Evolutionary conservation across 306 rosid genomes (phyloP).

Genomic region (Albizia julibrissin): DNA sequence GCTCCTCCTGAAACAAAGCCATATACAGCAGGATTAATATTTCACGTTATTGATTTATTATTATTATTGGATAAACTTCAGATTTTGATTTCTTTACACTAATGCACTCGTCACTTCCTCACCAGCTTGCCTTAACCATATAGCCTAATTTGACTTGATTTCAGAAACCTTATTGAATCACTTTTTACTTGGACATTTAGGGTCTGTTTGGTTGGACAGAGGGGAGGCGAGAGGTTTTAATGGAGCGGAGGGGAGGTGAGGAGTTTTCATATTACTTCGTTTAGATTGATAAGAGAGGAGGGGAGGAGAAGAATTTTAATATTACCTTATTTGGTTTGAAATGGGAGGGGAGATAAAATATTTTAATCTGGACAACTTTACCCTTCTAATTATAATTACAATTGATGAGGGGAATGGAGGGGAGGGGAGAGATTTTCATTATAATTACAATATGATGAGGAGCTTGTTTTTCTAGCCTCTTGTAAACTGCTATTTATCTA

Average conservation of each 20-base stretch:
- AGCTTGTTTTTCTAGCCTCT: background rate
- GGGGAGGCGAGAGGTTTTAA: too few relatives aligned
- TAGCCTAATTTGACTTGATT: background rate
- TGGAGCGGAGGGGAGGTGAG: too few relatives aligned
- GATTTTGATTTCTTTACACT: background rate
- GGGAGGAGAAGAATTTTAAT: too few relatives aligned
- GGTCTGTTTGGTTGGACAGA: too few relatives aligned
- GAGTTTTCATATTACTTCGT: too few relatives aligned
- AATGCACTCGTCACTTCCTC: background rate
- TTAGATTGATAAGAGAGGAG: too few relatives aligned
- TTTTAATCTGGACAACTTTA: too few relatives aligned
- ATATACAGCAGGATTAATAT: conserved; percentile 70
- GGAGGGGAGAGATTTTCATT: too few relatives aligned
- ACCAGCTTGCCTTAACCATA: background rate
- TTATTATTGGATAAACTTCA: background rate
- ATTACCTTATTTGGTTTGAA: too few relatives aligned
- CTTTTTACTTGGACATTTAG: background rate
- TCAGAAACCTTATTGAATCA: background rate
- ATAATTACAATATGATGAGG: conserved; percentile 23
- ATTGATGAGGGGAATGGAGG: too few relatives aligned
- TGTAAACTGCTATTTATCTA: background rate
- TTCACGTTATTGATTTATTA: background rate
- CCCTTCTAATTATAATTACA: too few relatives aligned
- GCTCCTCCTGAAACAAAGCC: conserved; percentile 74
- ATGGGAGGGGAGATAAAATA: too few relatives aligned